Evolutionary conservation across 306 rosid genomes (phyloP).

Genomic region (Cucumis cinereus): DNA sequence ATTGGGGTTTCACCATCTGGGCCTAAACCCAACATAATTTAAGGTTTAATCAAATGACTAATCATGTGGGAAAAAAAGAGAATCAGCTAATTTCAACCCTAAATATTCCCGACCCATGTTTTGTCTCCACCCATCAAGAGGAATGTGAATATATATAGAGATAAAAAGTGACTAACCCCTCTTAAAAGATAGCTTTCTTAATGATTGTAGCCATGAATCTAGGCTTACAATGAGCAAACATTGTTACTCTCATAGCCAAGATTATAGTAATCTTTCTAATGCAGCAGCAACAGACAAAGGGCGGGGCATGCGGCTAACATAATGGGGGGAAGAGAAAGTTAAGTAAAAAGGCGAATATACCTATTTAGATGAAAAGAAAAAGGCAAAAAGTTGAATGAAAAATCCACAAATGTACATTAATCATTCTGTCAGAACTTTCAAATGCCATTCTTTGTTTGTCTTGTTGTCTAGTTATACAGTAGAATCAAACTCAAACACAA

Average conservation of each 20-base stretch:
- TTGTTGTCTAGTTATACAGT: not conserved
- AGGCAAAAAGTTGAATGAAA: not conserved
- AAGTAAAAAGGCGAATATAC: not conserved
- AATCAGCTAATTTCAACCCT: not conserved
- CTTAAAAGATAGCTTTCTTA: not conserved
- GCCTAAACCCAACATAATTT: constrained; percentile 8
- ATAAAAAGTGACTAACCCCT: not conserved
- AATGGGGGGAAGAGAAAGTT: not conserved
- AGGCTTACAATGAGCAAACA: constrained; percentile 1
- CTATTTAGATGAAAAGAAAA: not conserved
- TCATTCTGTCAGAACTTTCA: not conserved
- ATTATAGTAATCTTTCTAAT: not conserved
- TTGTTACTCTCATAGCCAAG: not conserved
- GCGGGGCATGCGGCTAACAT: not conserved
- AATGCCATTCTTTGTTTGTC: not conserved
- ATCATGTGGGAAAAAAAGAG: not conserved
- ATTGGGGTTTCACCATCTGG: not conserved
- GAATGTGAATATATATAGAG: not conserved
- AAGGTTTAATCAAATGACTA: not conserved
- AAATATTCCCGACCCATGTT: constrained; percentile 5
- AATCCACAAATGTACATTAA: not conserved
- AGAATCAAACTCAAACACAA: not conserved
- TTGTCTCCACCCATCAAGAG: not conserved
- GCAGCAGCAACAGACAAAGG: not conserved
- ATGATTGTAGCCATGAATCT: constrained; percentile 7